phyloP scores from a whole-genome alignment of 2,329 filamentous ascomycete species.

The Verticillium isaacii region DNA sequence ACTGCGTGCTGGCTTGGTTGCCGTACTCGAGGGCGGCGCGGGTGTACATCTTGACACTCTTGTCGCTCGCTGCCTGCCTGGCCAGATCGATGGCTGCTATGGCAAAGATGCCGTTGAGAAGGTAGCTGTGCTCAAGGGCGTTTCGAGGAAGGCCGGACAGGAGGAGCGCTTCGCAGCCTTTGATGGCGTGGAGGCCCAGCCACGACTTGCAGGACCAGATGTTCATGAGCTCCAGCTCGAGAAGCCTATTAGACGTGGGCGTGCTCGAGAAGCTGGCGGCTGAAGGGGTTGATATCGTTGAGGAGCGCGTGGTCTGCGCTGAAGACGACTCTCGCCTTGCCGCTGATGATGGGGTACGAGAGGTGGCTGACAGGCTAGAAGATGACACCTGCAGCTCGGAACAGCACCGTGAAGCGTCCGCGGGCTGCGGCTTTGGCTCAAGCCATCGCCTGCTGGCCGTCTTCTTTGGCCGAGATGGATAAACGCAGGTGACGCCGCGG shows the following conservation, averaged over 20 bases:
- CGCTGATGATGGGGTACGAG: too few relatives aligned
- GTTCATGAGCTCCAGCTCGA: slow-evolving; percentile 48
- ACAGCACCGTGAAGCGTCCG: too few relatives aligned
- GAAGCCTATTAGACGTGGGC: not conserved
- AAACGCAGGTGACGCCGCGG: slow-evolving; percentile 9
- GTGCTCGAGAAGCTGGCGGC: not conserved
- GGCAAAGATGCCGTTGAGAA: slow-evolving; percentile 28
- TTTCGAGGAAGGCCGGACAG: slow-evolving; percentile 25
- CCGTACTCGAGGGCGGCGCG: slow-evolving; percentile 3
- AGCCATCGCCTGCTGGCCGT: too few relatives aligned
- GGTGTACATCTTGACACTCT: not conserved
- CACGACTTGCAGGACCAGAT: slow-evolving; percentile 43
- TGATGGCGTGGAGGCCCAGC: too few relatives aligned
- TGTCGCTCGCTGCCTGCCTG: not conserved
- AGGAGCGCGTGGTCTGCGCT: too few relatives aligned
- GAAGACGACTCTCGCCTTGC: too few relatives aligned
- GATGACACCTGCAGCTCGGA: too few relatives aligned
- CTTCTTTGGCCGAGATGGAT: not conserved
- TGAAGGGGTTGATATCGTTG: not conserved
- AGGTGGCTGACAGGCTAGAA: too few relatives aligned
- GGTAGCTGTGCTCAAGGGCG: slow-evolving; percentile 29
- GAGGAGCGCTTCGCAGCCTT: slow-evolving; percentile 22
- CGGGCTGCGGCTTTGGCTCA: too few relatives aligned
- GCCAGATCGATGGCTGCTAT: not conserved
- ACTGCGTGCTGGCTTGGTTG: slow-evolving; percentile 4